phyloP scores from a whole-genome alignment of 164 flowering plant species.

The Platanus orientalis region DNA sequence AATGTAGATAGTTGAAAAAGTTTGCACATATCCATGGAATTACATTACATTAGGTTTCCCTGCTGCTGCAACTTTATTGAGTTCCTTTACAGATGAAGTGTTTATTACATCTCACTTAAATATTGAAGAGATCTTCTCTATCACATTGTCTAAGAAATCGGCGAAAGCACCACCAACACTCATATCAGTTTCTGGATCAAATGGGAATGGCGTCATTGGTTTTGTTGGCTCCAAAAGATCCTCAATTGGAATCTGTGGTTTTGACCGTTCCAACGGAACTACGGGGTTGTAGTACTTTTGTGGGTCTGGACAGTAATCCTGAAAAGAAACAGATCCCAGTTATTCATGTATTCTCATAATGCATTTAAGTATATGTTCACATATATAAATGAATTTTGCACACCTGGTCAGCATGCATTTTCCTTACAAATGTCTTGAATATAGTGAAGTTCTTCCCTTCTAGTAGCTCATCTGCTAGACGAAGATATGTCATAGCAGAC shows the following conservation, averaged over 20 bases:
- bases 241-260: conserved; percentile 49
- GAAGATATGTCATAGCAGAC: conserved; percentile 72
- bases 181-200: conserved; percentile 59
- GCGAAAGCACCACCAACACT: conserved; percentile 30
- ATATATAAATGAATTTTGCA: background rate
- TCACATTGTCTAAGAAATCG: conserved; percentile 15
- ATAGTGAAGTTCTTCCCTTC: conserved; percentile 37
- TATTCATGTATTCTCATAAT: background rate
- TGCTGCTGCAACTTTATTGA: too few relatives aligned
- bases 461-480: conserved; percentile 50
- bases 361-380: background rate
- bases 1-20: too few relatives aligned
- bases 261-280: conserved; percentile 49
- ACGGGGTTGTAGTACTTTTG: conserved; percentile 28
- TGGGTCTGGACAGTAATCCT: conserved; percentile 59
- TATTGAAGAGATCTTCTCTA: conserved; percentile 12
- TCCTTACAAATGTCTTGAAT: conserved; percentile 64
- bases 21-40: too few relatives aligned
- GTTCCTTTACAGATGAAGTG: too few relatives aligned
- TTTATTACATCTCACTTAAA: conserved; percentile 7
- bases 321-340: conserved; percentile 8
- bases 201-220: conserved; percentile 51
- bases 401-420: conserved; percentile 87
- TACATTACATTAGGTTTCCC: too few relatives aligned
- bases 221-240: conserved; percentile 61